phyloP scores from a whole-genome alignment of 352 stramenopile genomes.

The Phytopythium boreale region DNA sequence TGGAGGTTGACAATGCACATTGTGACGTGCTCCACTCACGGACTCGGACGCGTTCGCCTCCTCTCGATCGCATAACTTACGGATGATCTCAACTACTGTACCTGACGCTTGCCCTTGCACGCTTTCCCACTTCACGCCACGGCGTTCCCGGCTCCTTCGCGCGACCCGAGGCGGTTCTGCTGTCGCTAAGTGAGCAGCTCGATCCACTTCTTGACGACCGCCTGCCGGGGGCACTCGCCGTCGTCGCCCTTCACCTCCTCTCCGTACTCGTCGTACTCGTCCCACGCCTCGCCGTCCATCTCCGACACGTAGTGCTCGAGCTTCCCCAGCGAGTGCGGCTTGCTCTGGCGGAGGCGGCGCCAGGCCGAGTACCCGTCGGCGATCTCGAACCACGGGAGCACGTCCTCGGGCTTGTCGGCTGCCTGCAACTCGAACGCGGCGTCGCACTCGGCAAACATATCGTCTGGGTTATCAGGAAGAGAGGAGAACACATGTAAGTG shows the following conservation, averaged over 20 bases:
- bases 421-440: neutral
- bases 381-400: conserved; percentile 58
- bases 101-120: neutral
- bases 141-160: conserved; percentile 9
- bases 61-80: conserved; percentile 2
- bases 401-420: conserved; percentile 14
- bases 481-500: neutral
- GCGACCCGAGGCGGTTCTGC: conserved; percentile 28
- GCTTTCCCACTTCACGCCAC: neutral
- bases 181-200: conserved; percentile 27
- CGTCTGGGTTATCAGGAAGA: conserved; percentile 19
- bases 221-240: neutral
- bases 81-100: neutral
- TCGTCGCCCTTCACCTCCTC: conserved; percentile 20
- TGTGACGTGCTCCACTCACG: neutral
- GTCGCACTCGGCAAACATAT: conserved; percentile 49
- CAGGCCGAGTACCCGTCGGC: conserved; percentile 9
- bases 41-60: no score
- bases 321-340: neutral
- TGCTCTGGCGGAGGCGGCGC: conserved; percentile 6
- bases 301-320: conserved; percentile 5
- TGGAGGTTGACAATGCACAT: neutral
- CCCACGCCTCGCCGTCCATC: conserved; percentile 7
- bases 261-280: conserved; percentile 13
- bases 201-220: conserved; percentile 25